These are phyloP conservation scores for Melastoma malabathricum DNA, from an alignment of 345 rosid species.

Conservation along the genomic window DNA sequence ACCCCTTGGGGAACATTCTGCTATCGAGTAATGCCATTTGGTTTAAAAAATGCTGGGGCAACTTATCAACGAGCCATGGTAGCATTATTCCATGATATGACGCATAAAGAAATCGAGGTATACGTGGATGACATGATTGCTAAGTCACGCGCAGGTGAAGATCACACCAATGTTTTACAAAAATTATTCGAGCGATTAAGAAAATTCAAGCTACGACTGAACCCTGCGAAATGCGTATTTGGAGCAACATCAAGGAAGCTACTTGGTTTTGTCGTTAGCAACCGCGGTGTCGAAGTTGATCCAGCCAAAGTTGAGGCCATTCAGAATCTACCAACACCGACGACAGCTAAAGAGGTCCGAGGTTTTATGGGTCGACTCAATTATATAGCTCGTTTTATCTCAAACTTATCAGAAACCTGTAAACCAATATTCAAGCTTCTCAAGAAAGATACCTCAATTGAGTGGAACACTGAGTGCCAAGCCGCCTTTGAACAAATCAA, in stretches of 20 bases:
- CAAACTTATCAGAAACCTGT: not conserved
- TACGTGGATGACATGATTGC: conserved; percentile 5
- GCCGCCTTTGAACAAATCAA: conserved; percentile 4
- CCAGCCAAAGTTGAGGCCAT: not conserved
- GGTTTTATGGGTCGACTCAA: not conserved
- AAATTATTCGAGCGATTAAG: not conserved
- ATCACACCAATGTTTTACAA: too few relatives aligned
- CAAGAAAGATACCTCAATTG: not conserved
- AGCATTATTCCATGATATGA: conserved; percentile 4
- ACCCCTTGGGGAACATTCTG: not conserved
- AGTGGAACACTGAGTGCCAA: not conserved
- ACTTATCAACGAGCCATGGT: not conserved
- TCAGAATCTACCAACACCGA: not conserved
- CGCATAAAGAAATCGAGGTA: not conserved
- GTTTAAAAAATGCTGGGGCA: conserved; percentile 1
- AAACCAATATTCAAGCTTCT: not conserved
- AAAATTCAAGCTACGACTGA: not conserved
- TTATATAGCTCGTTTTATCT: conserved; percentile 1
- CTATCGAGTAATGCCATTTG: conserved; percentile 4
- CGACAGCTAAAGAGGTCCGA: not conserved
- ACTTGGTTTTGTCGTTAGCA: not conserved
- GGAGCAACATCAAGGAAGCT: not conserved
- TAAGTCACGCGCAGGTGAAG: not conserved
- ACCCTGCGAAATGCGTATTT: not conserved
- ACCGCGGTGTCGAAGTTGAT: conserved; percentile 1